Base-by-base conservation (phyloP, 2,329 filamentous ascomycete species). In the Penicillium sp. region DNA sequence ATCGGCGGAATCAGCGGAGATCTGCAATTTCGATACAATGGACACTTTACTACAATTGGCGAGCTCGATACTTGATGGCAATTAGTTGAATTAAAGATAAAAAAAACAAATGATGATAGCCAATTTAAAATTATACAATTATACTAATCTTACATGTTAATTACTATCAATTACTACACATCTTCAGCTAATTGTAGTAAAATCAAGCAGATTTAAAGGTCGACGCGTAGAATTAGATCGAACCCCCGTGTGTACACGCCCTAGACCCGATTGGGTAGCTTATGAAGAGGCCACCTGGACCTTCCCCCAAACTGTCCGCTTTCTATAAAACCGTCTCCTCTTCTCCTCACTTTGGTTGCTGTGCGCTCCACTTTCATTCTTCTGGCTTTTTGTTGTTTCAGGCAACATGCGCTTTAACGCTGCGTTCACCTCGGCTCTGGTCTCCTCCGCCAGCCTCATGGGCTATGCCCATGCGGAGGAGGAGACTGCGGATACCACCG, bases 391-490 rank as follows among this genome's bases (percentile, higher is more conserved):
- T 29, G 40, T 54, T 56, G 42, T 56, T 66, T 16, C 22, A 25
- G 22, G 28, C 79, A 84, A 67, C 68, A 95, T 95, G 89, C 89
- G 87, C 83, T 83, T 95, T 75, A 86, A 87, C 76, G 78, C 87
- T 71, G 82, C 87, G 67, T 81, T 89, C 65, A 86, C 86, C 60
- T 82, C 87, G 61, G 81, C 80, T 60, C 72, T 83, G 64, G 78
- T 87, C 67, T 86, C 80, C 65, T 80, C 88, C 69, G 87, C 88
- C 65, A 83, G 87, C 64, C 73, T 89, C 60, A 73, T 77, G 64
- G 75, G 76, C 62, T 70, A 87, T 67, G 86, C 85, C 60, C 81
- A 84, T 70, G 82, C 83, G 60, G 84, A 85, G 66, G 80, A 83
- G 59, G 82, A 84, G 57, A 86, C 67, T 61, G 70, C 70, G 58